A percentile compares a stretch with the other conserved stretches of the same genome.
These are phyloP conservation scores for Cyberlindnera japonica DNA, from an alignment of 805 yeast genomes.

Conservation along the genomic window DNA sequence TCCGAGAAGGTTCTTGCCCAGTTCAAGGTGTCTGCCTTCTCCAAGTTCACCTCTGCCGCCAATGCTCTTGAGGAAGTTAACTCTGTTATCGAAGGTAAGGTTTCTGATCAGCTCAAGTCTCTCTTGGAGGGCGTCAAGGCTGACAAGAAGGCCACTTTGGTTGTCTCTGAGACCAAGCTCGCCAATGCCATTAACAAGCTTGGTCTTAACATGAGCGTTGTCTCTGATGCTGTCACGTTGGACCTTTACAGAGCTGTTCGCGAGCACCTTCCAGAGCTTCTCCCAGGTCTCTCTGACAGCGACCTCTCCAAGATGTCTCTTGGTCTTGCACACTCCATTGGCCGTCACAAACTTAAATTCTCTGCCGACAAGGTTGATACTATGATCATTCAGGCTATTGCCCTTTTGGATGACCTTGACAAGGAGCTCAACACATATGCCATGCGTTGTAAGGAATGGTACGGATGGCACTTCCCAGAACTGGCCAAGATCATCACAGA, in stretches of 20 bases:
- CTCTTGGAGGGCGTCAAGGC: slow-evolving; percentile 72
- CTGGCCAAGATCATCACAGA: slow-evolving; percentile 95
- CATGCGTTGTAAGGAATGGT: slow-evolving; percentile 99
- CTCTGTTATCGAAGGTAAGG: slow-evolving; percentile 89
- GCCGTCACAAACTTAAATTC: slow-evolving; percentile 96
- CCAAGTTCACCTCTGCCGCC: slow-evolving; percentile 92
- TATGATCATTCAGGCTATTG: slow-evolving; percentile 99
- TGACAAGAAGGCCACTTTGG: slow-evolving; percentile 80
- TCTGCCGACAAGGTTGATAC: slow-evolving; percentile 98
- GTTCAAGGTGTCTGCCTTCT: slow-evolving; percentile 92
- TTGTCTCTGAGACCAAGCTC: slow-evolving; percentile 92
- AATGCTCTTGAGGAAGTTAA: slow-evolving; percentile 95
- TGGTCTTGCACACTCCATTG: slow-evolving; percentile 97
- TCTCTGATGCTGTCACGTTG: slow-evolving; percentile 91
- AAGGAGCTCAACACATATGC: slow-evolving; percentile 97
- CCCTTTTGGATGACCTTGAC: slow-evolving; percentile 92
- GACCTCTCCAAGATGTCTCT: slow-evolving; percentile 92
- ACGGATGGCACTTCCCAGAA: slow-evolving; percentile 99
- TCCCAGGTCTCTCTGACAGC: slow-evolving; percentile 87
- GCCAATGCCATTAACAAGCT: slow-evolving; percentile 96
- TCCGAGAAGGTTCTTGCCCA: slow-evolving; percentile 84
- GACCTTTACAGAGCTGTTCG: slow-evolving; percentile 95
- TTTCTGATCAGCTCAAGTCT: slow-evolving; percentile 75
- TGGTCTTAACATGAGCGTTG: slow-evolving; percentile 81
- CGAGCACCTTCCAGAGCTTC: slow-evolving; percentile 87